A percentile compares a stretch with the other conserved stretches of the same genome.
Evolutionary conservation across 1,284 basidiomycete species (phyloP).

Genomic region (Inonotus hispidus): DNA sequence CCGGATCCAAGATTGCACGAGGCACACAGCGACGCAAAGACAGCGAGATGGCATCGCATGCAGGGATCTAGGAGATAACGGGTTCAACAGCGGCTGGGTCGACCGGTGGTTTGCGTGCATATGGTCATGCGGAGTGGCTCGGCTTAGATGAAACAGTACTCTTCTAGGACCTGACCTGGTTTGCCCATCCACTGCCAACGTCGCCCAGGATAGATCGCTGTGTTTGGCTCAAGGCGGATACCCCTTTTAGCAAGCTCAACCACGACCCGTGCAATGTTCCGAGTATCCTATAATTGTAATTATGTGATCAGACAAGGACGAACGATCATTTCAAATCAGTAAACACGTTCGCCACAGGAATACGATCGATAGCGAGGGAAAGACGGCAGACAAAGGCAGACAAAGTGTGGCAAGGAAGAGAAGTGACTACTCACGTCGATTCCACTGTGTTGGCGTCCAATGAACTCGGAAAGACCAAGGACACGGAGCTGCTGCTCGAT

Average conservation of each 20-base stretch:
- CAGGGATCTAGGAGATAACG: neutral
- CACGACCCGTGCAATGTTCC: conserved; percentile 78
- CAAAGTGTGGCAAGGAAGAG: no score
- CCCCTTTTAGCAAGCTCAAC: conserved; percentile 65
- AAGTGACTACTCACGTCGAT: conserved; percentile 65
- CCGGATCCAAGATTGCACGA: conserved; percentile 9
- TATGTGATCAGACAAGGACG: neutral
- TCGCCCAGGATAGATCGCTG: conserved; percentile 56
- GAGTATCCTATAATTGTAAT: conserved; percentile 60
- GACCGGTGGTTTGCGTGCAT: neutral
- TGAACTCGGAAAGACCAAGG: conserved; percentile 59
- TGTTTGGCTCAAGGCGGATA: conserved; percentile 68
- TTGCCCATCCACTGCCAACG: conserved; percentile 83
- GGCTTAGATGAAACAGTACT: conserved; percentile 29
- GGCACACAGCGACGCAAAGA: neutral
- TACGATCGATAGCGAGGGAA: conserved; percentile 13
- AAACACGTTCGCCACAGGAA: conserved; percentile 11
- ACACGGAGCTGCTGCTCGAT: conserved; percentile 57
- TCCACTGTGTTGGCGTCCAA: conserved; percentile 81
- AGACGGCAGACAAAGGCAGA: neutral
- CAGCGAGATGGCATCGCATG: neutral
- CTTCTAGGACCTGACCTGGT: conserved; percentile 58
- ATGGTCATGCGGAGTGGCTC: neutral
- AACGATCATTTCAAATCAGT: neutral
- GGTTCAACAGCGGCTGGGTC: neutral